Evolutionary conservation across 495 filamentous ascomycete genomes (phyloP).

Genomic region (Chlorociboria aeruginascens): DNA sequence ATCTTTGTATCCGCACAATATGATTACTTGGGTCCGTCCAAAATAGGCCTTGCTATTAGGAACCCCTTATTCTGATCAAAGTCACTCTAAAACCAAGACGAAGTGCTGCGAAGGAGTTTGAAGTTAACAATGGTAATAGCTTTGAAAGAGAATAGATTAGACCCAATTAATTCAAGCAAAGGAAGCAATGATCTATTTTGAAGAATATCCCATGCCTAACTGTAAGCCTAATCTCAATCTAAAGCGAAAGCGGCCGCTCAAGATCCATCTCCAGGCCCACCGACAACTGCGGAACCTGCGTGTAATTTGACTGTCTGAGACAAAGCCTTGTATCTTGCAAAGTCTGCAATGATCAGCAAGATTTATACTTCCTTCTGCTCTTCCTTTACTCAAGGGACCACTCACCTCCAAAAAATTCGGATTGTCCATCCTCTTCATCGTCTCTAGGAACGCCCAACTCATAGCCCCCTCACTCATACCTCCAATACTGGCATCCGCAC

Average conservation of each 20-base stretch:
- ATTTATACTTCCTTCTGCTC: not conserved
- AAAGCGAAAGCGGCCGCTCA: constrained; percentile 20
- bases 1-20: too few species aligned
- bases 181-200: too few species aligned
- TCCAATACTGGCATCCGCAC: constrained; percentile 43
- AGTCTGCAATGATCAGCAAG: constrained; percentile 17
- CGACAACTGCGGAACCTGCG: constrained; percentile 42
- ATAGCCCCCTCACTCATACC: constrained; percentile 39
- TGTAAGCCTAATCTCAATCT: too few species aligned
- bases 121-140: too few species aligned
- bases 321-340: constrained; percentile 34
- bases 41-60: too few species aligned
- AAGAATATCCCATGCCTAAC: too few species aligned
- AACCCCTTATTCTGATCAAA: too few species aligned
- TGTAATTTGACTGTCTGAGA: constrained; percentile 33
- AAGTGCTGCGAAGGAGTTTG: too few species aligned
- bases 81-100: too few species aligned
- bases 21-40: too few species aligned
- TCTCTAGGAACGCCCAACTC: constrained; percentile 42
- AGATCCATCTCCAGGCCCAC: constrained; percentile 32
- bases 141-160: too few species aligned
- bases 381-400: not conserved
- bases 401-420: constrained; percentile 40
- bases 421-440: constrained; percentile 33
- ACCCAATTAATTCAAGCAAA: too few species aligned